A percentile compares a stretch with the other conserved stretches of the same genome.
phyloP scores from a whole-genome alignment of 2,329 filamentous ascomycete genomes.

The Cladosporium colombiae region DNA sequence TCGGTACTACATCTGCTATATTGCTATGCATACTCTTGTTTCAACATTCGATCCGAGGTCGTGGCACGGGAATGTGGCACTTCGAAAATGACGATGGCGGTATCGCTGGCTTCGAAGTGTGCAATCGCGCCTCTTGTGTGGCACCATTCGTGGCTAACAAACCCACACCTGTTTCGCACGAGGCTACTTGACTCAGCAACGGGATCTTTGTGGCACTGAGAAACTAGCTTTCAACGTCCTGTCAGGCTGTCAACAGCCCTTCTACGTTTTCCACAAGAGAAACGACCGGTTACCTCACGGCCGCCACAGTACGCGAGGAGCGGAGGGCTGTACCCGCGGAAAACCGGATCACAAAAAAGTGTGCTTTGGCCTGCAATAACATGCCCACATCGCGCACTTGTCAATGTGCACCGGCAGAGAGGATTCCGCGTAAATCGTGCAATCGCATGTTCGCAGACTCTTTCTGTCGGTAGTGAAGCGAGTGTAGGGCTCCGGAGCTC shows the following conservation, averaged over 20 bases:
- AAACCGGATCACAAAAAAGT: neutral
- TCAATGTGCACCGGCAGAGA: neutral
- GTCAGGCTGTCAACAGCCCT: neutral
- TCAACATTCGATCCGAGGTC: constrained; percentile 17
- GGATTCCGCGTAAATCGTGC: neutral
- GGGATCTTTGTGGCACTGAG: neutral
- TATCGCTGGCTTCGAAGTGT: neutral
- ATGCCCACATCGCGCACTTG: neutral
- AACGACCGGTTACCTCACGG: neutral
- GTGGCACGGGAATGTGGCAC: constrained; percentile 1
- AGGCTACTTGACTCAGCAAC: neutral
- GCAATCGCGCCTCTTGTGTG: neutral
- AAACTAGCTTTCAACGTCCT: neutral
- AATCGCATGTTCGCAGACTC: neutral
- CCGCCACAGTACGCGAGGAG: neutral
- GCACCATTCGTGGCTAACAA: neutral
- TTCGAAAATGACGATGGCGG: neutral
- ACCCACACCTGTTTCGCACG: neutral
- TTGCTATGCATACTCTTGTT: constrained; percentile 12
- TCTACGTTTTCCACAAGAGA: neutral
- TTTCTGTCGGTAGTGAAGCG: constrained; percentile 1
- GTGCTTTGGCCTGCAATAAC: neutral
- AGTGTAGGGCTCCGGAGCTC: neutral
- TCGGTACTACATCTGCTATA: constrained; percentile 8
- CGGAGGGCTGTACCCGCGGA: neutral